Percentiles rank a stretch among this genome's conserved stretches.
Conservation (phyloP, 1,139 yeast genomes). For the Kodamaea derodonti region DNA sequence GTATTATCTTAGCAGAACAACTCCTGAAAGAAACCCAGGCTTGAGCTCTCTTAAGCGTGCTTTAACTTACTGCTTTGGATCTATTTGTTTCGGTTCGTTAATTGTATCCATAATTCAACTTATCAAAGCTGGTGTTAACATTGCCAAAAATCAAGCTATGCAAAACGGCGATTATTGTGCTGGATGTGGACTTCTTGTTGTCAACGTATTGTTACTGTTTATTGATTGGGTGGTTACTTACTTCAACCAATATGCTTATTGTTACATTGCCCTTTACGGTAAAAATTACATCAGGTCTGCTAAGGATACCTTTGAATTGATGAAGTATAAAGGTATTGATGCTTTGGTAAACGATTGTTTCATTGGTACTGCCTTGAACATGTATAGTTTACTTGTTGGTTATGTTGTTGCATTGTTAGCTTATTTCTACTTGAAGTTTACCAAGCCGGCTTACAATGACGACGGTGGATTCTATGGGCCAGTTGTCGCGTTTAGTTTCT, state of each 20-base stretch:
- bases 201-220: conserved; percentile 60
- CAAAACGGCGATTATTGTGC: conserved; percentile 55
- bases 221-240: conserved; percentile 79
- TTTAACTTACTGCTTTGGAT: conserved; percentile 83
- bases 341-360: conserved; percentile 83
- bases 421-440: conserved; percentile 65
- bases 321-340: conserved; percentile 79
- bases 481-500: conserved; percentile 71
- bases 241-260: conserved; percentile 88
- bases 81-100: conserved; percentile 84
- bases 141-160: conserved; percentile 51
- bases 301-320: conserved; percentile 74
- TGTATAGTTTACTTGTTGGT: conserved; percentile 69
- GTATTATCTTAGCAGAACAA: conserved; percentile 83
- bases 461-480: conserved; percentile 70
- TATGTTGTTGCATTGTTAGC: conserved; percentile 67
- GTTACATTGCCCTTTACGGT: conserved; percentile 85
- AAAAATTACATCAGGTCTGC: conserved; percentile 73
- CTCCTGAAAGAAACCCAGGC: conserved; percentile 79
- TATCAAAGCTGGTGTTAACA: conserved; percentile 45
- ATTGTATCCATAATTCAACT: conserved; percentile 75
- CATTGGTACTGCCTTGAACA: conserved; percentile 69
- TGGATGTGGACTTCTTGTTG: conserved; percentile 49
- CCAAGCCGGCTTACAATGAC: conserved; percentile 70
- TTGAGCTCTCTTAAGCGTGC: conserved; percentile 80